These are phyloP conservation scores for Oxyria digyna DNA, from an alignment of 148 eudicot species.

Conservation along the genomic window DNA sequence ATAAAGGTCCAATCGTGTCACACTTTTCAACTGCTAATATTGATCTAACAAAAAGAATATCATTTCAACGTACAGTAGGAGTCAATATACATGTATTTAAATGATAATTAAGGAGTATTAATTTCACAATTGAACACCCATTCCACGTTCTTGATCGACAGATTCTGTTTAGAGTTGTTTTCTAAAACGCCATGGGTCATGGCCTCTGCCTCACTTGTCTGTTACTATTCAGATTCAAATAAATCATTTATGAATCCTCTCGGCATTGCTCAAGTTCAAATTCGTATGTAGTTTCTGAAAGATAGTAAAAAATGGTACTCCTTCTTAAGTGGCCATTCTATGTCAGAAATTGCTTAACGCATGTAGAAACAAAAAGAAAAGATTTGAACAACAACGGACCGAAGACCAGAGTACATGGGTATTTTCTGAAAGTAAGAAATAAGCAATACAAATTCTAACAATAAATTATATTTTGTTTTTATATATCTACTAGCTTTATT, in stretches of 20 bases:
- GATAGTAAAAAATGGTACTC: too few species aligned
- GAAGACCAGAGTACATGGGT: background rate
- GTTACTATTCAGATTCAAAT: background rate
- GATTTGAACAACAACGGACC: background rate
- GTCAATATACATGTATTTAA: background rate
- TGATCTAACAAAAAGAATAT: background rate
- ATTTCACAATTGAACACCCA: background rate
- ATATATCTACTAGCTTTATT: too few species aligned
- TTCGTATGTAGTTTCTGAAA: background rate
- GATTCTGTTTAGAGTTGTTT: background rate
- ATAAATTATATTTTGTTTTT: too few species aligned
- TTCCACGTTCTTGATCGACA: background rate
- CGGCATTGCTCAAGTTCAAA: background rate
- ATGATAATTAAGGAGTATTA: background rate
- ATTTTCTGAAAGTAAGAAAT: background rate
- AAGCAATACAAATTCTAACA: too few species aligned
- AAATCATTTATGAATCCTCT: background rate
- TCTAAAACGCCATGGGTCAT: background rate
- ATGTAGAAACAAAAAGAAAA: background rate
- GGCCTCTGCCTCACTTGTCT: background rate
- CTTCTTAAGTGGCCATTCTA: background rate
- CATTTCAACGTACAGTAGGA: background rate
- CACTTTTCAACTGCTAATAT: background rate
- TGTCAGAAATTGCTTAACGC: background rate
- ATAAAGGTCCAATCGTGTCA: background rate